A percentile compares a stretch with the other conserved stretches of the same genome.
phyloP scores from a whole-genome alignment of 1,284 basidiomycete species.

The Afroboletus lepidellus region DNA sequence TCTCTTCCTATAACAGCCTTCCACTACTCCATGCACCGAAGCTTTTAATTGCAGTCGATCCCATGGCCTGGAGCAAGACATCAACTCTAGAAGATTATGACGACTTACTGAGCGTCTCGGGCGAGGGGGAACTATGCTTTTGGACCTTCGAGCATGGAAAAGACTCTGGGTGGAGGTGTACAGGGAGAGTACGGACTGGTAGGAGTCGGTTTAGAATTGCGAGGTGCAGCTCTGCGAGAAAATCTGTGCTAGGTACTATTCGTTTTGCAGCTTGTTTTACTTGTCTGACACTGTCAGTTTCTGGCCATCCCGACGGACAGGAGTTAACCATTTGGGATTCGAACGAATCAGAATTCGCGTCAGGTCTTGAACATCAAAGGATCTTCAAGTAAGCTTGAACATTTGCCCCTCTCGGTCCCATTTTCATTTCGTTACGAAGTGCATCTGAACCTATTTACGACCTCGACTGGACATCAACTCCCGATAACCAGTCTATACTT shows the following conservation, averaged over 20 bases:
- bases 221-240: slow-evolving; percentile 85
- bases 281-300: slow-evolving; percentile 42
- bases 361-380: slow-evolving; percentile 75
- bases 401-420: neutral
- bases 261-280: slow-evolving; percentile 2
- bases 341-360: slow-evolving; percentile 89
- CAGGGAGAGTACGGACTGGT: slow-evolving; percentile 73
- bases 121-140: slow-evolving; percentile 74
- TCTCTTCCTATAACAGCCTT: slow-evolving; percentile 47
- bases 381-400: slow-evolving; percentile 51
- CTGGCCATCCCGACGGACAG: slow-evolving; percentile 53
- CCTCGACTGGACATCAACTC: slow-evolving; percentile 90
- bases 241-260: slow-evolving; percentile 70
- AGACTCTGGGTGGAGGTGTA: slow-evolving; percentile 57
- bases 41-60: slow-evolving; percentile 79
- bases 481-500: slow-evolving; percentile 84
- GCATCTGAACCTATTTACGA: slow-evolving; percentile 64
- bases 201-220: slow-evolving; percentile 64
- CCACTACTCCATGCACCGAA: slow-evolving; percentile 50
- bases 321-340: slow-evolving; percentile 95
- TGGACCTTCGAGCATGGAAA: slow-evolving; percentile 66
- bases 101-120: slow-evolving; percentile 74
- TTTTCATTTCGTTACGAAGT: slow-evolving; percentile 8
- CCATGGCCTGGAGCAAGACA: slow-evolving; percentile 79
- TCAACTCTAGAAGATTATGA: slow-evolving; percentile 56